Percentiles rank a stretch among this genome's conserved stretches.
Conservation (phyloP, 768 basidiomycete genomes). For the Amanita brunnescens region DNA sequence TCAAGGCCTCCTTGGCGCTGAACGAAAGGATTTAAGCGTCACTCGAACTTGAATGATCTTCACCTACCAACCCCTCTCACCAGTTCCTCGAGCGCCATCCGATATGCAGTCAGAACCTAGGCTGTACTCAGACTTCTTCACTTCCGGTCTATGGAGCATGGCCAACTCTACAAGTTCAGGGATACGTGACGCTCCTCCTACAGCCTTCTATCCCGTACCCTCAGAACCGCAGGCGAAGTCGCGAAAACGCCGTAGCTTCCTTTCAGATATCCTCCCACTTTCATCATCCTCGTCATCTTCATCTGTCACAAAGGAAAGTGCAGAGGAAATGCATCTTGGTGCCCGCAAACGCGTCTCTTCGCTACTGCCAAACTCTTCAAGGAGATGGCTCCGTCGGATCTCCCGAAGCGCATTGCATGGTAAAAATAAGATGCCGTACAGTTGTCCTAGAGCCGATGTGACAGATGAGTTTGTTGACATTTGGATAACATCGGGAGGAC, state of each 20-base stretch:
- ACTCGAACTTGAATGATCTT: not conserved
- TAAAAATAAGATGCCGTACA: not conserved
- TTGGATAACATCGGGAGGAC: conserved; percentile 26
- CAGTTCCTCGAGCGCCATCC: not conserved
- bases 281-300: not conserved
- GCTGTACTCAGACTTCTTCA: conserved; percentile 39
- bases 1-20: not conserved
- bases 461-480: conserved; percentile 14
- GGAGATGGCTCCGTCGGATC: not conserved
- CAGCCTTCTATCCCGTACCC: conserved; percentile 2
- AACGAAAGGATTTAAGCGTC: not conserved
- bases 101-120: not conserved
- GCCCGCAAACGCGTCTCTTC: not conserved
- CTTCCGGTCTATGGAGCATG: conserved; percentile 35
- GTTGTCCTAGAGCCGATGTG: not conserved
- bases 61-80: not conserved
- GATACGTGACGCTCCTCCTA: conserved; percentile 2
- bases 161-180: conserved; percentile 13
- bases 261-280: not conserved
- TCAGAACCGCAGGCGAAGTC: not conserved
- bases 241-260: not conserved
- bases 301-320: not conserved
- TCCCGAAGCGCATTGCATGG: not conserved
- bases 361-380: not conserved
- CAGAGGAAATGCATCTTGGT: not conserved